Evolutionary conservation across 2,329 filamentous ascomycete genomes (phyloP).

Genomic region (Diaporthe amygdali): DNA sequence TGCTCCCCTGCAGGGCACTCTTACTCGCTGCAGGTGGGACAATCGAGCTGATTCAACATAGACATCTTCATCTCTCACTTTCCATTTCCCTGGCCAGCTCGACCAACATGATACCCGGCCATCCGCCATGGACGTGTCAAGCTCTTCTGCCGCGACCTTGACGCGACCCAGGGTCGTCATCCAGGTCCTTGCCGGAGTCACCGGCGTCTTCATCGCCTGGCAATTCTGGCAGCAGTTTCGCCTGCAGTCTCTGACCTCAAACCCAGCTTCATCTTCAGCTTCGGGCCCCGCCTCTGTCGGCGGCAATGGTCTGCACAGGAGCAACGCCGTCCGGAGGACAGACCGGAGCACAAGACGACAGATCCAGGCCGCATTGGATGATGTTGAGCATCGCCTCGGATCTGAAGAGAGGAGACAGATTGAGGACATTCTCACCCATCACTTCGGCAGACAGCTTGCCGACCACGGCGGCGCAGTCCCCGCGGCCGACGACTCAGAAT

Average conservation of each 20-base stretch:
- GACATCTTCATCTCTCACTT: background rate
- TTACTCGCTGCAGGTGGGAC: background rate
- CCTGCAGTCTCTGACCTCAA: conserved; percentile 29
- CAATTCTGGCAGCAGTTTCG: conserved; percentile 55
- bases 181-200: conserved; percentile 59
- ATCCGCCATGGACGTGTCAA: conserved; percentile 32
- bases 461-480: conserved; percentile 31
- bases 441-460: conserved; percentile 7
- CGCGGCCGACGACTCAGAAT: conserved; percentile 45
- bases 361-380: conserved; percentile 38
- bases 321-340: conserved; percentile 65
- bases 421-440: conserved; percentile 19
- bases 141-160: conserved; percentile 55
- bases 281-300: conserved; percentile 26
- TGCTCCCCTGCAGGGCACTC: background rate
- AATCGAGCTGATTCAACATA: background rate
- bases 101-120: conserved; percentile 23
- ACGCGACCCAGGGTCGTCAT: conserved; percentile 61
- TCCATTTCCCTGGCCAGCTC: background rate
- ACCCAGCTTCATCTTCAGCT: conserved; percentile 28
- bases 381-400: conserved; percentile 27
- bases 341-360: conserved; percentile 23
- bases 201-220: conserved; percentile 63
- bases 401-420: conserved; percentile 21
- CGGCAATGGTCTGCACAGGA: conserved; percentile 60